Conservation (phyloP, 768 basidiomycete genomes). For the Lactarius trivialis region DNA sequence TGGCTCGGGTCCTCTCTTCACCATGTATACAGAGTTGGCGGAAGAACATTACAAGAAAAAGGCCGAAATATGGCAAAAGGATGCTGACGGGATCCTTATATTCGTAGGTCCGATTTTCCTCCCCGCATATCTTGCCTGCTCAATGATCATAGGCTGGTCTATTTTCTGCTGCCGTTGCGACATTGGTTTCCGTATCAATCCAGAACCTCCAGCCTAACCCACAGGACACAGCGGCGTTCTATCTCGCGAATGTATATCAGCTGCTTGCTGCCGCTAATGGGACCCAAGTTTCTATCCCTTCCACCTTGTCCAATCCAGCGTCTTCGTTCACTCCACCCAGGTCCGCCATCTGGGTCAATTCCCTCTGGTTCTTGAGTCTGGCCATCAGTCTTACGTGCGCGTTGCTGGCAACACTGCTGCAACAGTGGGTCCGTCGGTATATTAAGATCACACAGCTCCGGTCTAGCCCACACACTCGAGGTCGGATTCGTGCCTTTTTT, state of each 20-base stretch:
- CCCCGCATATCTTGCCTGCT: neutral
- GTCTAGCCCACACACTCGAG: neutral
- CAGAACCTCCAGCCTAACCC: neutral
- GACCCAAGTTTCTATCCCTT: neutral
- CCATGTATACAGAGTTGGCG: neutral
- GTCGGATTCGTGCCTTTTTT: neutral
- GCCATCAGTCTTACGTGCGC: neutral
- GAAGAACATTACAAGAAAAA: neutral
- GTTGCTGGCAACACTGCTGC: neutral
- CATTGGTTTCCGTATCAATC: too few species aligned
- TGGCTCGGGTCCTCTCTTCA: neutral
- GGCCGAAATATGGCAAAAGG: neutral
- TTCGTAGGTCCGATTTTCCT: neutral
- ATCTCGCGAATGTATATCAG: neutral
- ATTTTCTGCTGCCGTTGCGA: neutral
- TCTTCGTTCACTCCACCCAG: neutral
- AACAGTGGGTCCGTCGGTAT: constrained; percentile 4
- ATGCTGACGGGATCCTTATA: neutral
- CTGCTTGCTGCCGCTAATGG: neutral
- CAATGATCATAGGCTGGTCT: neutral
- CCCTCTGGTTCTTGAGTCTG: constrained; percentile 4
- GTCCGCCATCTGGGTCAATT: constrained; percentile 1
- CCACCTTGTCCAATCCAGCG: neutral
- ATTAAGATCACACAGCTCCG: neutral
- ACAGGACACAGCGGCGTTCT: neutral